A percentile compares a stretch with the other conserved stretches of the same genome.
Evolutionary conservation across 345 rosid species (phyloP).

Genomic region (thale cress (Arabidopsis thaliana)): TAIR10.1 NC_003070.9:16263001-16263500

Average conservation of each 20-base stretch:
- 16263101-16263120: background rate
- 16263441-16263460: conserved; percentile 11
- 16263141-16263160: too few relatives aligned
- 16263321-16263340: conserved; percentile 2
- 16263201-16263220: background rate
- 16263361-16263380: conserved; percentile 24
- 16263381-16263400: conserved; percentile 17
- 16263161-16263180: background rate
- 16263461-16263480: background rate
- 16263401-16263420: conserved; percentile 23
- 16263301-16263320: background rate
- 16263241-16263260: background rate
- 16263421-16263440: background rate
- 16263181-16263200: background rate
- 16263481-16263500: background rate
- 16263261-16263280: background rate
- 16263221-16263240: background rate
- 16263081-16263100: background rate
- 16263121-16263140: too few relatives aligned
- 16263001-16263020: background rate
- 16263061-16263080: background rate
- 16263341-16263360: conserved; percentile 13
- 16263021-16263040: background rate
- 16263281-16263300: background rate
- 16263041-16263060: background rate